phyloP scores from a whole-genome alignment of 768 basidiomycete genomes.

The Suillus decipiens region DNA sequence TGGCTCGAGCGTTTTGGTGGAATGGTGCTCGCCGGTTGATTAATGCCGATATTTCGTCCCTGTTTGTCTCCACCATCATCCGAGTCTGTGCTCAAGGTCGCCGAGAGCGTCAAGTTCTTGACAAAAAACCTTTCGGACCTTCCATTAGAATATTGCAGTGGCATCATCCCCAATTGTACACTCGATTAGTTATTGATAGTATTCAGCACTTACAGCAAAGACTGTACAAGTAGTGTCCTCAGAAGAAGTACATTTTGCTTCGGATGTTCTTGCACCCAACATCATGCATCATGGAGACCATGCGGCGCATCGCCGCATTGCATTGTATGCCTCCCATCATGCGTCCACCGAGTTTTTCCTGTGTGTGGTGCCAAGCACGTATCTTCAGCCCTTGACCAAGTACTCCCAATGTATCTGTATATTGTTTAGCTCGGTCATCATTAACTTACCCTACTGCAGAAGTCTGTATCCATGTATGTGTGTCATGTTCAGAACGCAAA shows the following conservation, averaged over 20 bases:
- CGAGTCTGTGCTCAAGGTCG: no score
- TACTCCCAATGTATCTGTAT: neutral
- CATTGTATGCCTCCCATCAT: neutral
- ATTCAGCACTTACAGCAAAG: neutral
- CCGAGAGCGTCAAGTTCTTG: neutral
- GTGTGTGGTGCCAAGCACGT: neutral
- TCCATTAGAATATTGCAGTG: neutral
- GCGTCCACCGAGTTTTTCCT: neutral
- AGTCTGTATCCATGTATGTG: neutral
- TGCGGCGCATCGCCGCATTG: neutral
- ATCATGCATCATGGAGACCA: neutral
- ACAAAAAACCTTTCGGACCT: neutral
- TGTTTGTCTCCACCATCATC: neutral
- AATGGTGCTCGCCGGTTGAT: neutral
- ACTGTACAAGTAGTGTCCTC: neutral
- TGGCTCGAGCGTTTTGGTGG: slow-evolving; percentile 2
- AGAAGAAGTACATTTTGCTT: neutral
- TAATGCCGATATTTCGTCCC: neutral
- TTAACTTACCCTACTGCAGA: neutral
- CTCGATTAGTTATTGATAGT: neutral
- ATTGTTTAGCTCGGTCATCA: neutral
- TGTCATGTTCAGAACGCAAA: neutral
- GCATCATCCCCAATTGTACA: neutral
- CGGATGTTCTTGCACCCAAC: neutral
- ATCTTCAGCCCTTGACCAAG: neutral